phyloP scores from a whole-genome alignment of 192 early-diverging fungal genomes.

The Entophlyctis helioformis region DNA sequence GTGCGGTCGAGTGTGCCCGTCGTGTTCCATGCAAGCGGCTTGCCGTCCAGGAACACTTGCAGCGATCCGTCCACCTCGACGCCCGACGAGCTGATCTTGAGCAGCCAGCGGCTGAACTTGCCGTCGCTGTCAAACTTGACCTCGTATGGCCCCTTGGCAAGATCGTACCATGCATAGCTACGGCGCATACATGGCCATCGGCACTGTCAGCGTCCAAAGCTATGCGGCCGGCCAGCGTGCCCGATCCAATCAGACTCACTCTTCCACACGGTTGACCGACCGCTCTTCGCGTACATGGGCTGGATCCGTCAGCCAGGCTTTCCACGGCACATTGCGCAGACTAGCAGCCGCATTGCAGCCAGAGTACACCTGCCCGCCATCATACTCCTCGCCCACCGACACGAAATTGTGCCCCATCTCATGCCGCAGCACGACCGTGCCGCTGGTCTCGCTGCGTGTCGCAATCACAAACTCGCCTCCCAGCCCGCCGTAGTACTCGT shows the following conservation, averaged over 20 bases:
- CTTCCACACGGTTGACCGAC: slow-evolving; percentile 16
- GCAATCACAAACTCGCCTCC: slow-evolving; percentile 54
- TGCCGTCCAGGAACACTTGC: slow-evolving; percentile 37
- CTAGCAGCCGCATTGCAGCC: slow-evolving; percentile 34
- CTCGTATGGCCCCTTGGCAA: slow-evolving; percentile 38
- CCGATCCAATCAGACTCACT: no score
- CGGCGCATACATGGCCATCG: no score
- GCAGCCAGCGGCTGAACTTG: slow-evolving; percentile 30
- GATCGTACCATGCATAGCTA: slow-evolving; percentile 40
- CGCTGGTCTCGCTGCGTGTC: slow-evolving; percentile 36
- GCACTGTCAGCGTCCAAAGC: no score
- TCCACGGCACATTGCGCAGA: slow-evolving; percentile 39
- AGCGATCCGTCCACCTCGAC: slow-evolving; percentile 32
- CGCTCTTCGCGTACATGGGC: slow-evolving; percentile 20
- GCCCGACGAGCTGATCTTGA: slow-evolving; percentile 44
- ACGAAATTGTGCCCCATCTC: slow-evolving; percentile 36
- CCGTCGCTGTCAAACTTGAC: slow-evolving; percentile 39
- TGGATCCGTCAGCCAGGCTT: slow-evolving; percentile 37
- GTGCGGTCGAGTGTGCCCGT: slow-evolving; percentile 36
- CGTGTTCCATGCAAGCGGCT: slow-evolving; percentile 30
- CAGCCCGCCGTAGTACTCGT: slow-evolving; percentile 47
- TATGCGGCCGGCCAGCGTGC: no score
- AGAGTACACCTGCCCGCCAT: slow-evolving; percentile 30
- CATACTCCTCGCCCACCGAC: slow-evolving; percentile 29
- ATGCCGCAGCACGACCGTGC: slow-evolving; percentile 47